Base-by-base conservation (phyloP, 2,329 filamentous ascomycete species). In the Ophiostoma novo-ulmi region DNA sequence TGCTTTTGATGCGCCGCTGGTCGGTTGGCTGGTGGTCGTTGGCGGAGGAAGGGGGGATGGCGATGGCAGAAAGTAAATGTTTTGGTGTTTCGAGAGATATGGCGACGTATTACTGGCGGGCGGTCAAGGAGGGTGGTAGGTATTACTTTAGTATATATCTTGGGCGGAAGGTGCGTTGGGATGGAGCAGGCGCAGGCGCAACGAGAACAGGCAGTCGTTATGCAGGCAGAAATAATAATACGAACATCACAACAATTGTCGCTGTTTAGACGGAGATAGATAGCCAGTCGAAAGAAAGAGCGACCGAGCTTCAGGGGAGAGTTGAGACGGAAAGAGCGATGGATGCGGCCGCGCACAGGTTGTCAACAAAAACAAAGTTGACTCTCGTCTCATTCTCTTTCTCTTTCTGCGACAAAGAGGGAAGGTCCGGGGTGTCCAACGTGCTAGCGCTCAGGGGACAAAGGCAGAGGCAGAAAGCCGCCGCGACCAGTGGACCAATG, bases 101-200 rank as follows among this genome's bases (percentile, higher is more conserved):
- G 39, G 65, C 65, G 38, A 67, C 39, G 65, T 67, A 41, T 44
- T 48, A 67, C 38, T 41, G 39, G 39, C 22, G 11, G 63, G 65
- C 65, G 65, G 65, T 67, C 65, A 41, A 67, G 39, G 13, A 66
- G 44, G 38, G 64, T 41, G 38, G 44, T 20, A 48, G 17, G 44
- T 48, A 48, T 20, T 20, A 48, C 44, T 20, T 48, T 17, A 39
- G 38, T 39, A 10, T 48, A 48, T 48, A 20, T 48, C 44, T 48
- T 17, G 44, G 58, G 26, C 35, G 36, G 63, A 65, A 66, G 38
- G 64, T 41, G 64, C 64, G 64, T 44, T 66, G 64, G 64, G 22
- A 44, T 26, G 64, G 39, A 8, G 22, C 65, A 48, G 64, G 38
- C 65, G 39, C n/a, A 48, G 65, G 38, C 65, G 65, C 65, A 48